Evolutionary conservation across 2,329 filamentous ascomycete genomes (phyloP).

Genomic region (Ophiostoma montium): DNA sequence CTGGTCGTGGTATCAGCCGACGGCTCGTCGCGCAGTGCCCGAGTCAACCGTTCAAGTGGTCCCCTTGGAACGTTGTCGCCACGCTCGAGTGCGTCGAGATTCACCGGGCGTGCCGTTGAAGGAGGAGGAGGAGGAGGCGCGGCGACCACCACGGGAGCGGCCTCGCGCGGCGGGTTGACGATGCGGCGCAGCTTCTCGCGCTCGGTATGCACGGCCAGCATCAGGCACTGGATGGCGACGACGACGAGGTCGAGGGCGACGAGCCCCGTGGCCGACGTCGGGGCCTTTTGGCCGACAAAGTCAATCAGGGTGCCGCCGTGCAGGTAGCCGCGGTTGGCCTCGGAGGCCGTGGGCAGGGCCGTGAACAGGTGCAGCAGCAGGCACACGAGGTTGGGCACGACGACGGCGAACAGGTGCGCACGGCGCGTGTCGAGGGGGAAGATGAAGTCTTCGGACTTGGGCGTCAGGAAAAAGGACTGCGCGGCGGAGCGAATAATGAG

Average conservation of each 20-base stretch:
- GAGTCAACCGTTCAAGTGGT: too few relatives aligned
- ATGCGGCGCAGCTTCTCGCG: slow-evolving; percentile 40
- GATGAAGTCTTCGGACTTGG: slow-evolving; percentile 42
- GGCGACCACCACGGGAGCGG: slow-evolving; percentile 7
- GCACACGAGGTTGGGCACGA: slow-evolving; percentile 45
- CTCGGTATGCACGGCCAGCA: slow-evolving; percentile 49
- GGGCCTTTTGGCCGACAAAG: slow-evolving; percentile 52
- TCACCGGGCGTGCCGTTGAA: slow-evolving; percentile 17
- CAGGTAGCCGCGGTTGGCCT: slow-evolving; percentile 48
- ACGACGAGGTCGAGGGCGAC: slow-evolving; percentile 42
- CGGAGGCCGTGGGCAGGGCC: slow-evolving; percentile 41
- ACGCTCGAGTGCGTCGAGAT: background rate
- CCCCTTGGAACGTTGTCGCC: too few relatives aligned
- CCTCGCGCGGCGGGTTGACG: slow-evolving; percentile 22
- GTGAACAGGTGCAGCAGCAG: slow-evolving; percentile 44
- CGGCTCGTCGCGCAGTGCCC: too few relatives aligned
- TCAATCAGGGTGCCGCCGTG: slow-evolving; percentile 55
- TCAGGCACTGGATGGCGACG: slow-evolving; percentile 44
- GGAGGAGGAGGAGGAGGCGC: slow-evolving; percentile 13
- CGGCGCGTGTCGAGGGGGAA: slow-evolving; percentile 41
- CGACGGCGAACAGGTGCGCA: slow-evolving; percentile 42
- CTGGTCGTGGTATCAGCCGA: slow-evolving; percentile 18
- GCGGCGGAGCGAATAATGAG: slow-evolving; percentile 43
- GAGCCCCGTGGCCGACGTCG: slow-evolving; percentile 40
- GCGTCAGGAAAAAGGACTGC: slow-evolving; percentile 51